Conservation (phyloP, 495 filamentous ascomycete genomes). For the Letharia lupina region DNA sequence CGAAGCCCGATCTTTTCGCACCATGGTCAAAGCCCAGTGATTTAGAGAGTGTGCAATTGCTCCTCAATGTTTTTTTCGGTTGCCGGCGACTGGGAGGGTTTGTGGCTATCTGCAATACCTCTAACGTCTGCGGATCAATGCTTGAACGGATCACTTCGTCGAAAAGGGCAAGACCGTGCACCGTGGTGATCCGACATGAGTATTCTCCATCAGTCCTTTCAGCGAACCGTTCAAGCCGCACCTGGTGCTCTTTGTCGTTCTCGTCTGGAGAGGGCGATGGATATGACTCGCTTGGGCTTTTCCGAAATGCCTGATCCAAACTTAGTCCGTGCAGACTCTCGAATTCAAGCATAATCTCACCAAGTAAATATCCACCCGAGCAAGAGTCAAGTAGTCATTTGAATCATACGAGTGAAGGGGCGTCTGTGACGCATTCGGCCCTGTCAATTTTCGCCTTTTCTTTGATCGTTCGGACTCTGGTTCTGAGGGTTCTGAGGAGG, state of each 20-base stretch:
- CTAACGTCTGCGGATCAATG: constrained; percentile 1
- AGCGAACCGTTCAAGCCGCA: constrained; percentile 14
- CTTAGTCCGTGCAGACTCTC: background rate
- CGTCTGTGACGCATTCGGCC: background rate
- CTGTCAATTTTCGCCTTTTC: constrained; percentile 16
- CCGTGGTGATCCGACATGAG: constrained; percentile 11
- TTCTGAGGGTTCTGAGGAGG: background rate
- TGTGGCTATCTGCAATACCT: constrained; percentile 14
- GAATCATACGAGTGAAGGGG: background rate
- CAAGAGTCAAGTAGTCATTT: constrained; percentile 18
- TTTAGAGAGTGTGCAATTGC: constrained; percentile 9
- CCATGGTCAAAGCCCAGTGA: constrained; percentile 4
- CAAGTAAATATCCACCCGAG: constrained; percentile 19
- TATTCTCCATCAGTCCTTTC: constrained; percentile 2
- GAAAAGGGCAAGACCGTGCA: constrained; percentile 10
- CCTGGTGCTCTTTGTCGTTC: background rate
- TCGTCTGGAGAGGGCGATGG: constrained; percentile 13
- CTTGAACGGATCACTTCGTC: constrained; percentile 4
- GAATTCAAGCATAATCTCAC: constrained; percentile 3
- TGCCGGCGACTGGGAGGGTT: constrained; percentile 7
- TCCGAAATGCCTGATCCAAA: constrained; percentile 12
- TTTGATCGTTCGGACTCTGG: constrained; percentile 9
- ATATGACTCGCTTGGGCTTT: constrained; percentile 5
- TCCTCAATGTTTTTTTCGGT: constrained; percentile 3
- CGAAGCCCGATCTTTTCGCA: constrained; percentile 1